Base-by-base conservation (phyloP, 2,329 filamentous ascomycete species). In the Phaeosphaeriaceae sp. region DNA sequence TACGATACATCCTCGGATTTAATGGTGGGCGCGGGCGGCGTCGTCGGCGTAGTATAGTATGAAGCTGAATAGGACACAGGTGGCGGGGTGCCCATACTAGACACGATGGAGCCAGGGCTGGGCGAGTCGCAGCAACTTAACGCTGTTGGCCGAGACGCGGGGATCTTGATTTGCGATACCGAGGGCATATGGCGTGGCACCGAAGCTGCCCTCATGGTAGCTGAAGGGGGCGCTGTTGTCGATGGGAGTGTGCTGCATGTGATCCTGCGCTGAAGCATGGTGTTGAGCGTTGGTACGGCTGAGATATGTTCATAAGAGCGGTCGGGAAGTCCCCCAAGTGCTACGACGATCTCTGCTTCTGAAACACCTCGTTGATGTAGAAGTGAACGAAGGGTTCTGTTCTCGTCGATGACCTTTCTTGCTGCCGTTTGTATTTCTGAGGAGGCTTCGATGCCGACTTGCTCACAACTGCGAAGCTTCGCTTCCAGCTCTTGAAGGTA, bases 381-480 rank as follows among this genome's bases (percentile, higher is more conserved):
- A 19, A 92, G 79, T 17, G 78, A 78, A 21, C 89, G 82, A 55
- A 93, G 80, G 53, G 84, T 84, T 57, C 79, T 83, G 73, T 93
- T 93, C 75, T 93, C 89, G 17, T 89, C 86, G 4, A 86, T 83
- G 2, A 92, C 90, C 54, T 80, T 85, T 55, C 88, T 81, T 1
- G 90, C 90, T 0, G 89, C 90, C 51, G 83, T 79, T 71, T 93
- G 91, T 11, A 93, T 87, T 70, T 92, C 89, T n/a, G 84, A 80
- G 0, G 88, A 89, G 3, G 89, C 90, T 68, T 89, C 85, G 49
- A 90, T 83, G 19, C 90, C 90, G 31, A 84, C 80, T 40, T 85
- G 81, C 73, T 92, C 88, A 71, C 85, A 91, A 52, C 79, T 78
- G 48, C 87, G 84, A 56, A 89, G 78, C 58, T 86, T 87, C 53